Evolutionary conservation across 768 basidiomycete genomes (phyloP).

Genomic region (Gloeophyllum trabeum): DNA sequence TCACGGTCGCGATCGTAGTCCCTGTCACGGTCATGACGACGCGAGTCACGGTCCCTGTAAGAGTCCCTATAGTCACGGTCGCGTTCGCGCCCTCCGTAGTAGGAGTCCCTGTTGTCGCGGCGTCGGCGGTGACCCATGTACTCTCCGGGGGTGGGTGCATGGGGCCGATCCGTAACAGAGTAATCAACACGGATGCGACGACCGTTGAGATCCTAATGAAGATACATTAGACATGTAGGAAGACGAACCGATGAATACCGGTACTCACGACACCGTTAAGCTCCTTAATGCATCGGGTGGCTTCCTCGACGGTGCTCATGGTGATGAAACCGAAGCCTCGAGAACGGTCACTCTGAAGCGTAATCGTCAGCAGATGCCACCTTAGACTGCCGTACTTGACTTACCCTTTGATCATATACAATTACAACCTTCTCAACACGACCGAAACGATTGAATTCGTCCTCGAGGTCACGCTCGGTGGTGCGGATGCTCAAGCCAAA

Average conservation of each 20-base stretch:
- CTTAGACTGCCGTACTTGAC: constrained; percentile 19
- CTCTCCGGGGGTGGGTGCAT: constrained; percentile 94
- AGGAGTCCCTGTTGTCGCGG: constrained; percentile 22
- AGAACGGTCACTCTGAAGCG: constrained; percentile 76
- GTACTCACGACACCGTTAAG: constrained; percentile 81
- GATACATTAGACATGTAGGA: neutral
- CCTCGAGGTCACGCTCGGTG: constrained; percentile 85
- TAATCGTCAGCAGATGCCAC: constrained; percentile 8
- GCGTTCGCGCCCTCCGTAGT: constrained; percentile 25
- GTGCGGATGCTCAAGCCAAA: constrained; percentile 97
- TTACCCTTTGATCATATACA: constrained; percentile 91
- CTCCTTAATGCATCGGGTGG: constrained; percentile 76
- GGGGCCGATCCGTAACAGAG: constrained; percentile 87
- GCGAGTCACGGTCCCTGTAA: constrained; percentile 30
- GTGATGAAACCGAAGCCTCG: constrained; percentile 97
- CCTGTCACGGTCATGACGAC: constrained; percentile 30
- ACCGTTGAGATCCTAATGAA: constrained; percentile 77
- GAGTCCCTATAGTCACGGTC: constrained; percentile 28
- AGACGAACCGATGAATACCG: neutral
- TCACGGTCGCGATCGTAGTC: constrained; percentile 26
- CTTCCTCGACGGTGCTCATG: constrained; percentile 86
- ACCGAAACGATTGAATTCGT: constrained; percentile 85
- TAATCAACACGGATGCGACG: constrained; percentile 96
- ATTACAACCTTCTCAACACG: constrained; percentile 92
- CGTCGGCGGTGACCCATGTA: constrained; percentile 89